These are phyloP conservation scores for Magnolia officinalis DNA, from an alignment of 164 flowering plant genomes.

Conservation along the genomic window DNA sequence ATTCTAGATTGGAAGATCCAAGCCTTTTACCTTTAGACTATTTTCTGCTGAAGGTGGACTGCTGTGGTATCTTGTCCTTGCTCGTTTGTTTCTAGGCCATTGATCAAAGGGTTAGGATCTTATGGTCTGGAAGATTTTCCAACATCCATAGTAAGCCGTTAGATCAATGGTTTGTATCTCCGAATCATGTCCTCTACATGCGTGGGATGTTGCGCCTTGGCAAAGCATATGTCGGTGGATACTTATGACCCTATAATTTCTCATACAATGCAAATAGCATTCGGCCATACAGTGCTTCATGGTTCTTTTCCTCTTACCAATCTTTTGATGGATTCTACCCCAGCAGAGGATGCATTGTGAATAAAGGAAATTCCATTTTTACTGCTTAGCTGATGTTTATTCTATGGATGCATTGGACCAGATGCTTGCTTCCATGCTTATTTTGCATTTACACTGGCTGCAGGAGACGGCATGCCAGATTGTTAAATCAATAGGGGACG, in stretches of 20 bases:
- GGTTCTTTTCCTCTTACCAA: no score
- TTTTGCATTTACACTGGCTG: conserved; percentile 6
- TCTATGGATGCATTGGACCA: background rate
- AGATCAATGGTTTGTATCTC: background rate
- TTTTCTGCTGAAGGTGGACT: background rate
- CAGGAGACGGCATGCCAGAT: conserved; percentile 83
- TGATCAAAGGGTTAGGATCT: background rate
- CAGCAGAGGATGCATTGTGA: no score
- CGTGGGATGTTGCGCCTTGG: background rate
- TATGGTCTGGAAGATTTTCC: background rate
- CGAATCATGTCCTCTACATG: background rate
- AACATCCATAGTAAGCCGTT: background rate
- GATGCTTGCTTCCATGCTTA: background rate
- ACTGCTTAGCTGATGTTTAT: background rate
- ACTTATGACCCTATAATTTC: no score
- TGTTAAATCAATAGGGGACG: conserved; percentile 66
- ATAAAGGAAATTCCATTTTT: background rate
- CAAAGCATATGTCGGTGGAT: background rate
- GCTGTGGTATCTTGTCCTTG: background rate
- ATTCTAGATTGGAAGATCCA: background rate
- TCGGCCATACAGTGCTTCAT: no score
- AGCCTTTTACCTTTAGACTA: background rate
- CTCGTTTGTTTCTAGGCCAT: background rate
- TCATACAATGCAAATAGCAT: no score
- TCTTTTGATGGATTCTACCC: no score